Conservation (phyloP, 2,329 filamentous ascomycete species). For the Neofusicoccum laricinum region DNA sequence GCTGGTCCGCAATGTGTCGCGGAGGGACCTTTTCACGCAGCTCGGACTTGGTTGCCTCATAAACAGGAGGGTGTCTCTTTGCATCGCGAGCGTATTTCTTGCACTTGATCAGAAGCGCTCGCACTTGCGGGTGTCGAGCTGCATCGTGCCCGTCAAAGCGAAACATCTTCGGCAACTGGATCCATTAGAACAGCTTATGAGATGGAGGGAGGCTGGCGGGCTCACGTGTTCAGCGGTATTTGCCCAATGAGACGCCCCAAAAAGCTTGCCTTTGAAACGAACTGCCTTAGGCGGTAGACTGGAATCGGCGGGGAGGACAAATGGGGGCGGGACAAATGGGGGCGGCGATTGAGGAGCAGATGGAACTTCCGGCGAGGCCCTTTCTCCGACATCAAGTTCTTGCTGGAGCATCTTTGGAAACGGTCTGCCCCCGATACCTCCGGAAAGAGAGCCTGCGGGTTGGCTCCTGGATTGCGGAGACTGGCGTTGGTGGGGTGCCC, state of each 20-base stretch:
- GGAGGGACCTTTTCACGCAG: conserved; percentile 12
- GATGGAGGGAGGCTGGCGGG: background rate
- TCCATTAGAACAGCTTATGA: background rate
- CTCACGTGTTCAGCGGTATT: conserved; percentile 48
- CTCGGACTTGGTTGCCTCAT: conserved; percentile 19
- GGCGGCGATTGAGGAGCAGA: background rate
- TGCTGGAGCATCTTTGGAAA: background rate
- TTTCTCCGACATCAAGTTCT: no score
- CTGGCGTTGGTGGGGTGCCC: background rate
- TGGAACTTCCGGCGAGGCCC: no score
- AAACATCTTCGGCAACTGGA: conserved; percentile 16
- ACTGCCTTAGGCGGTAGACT: background rate
- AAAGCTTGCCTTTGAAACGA: conserved; percentile 31
- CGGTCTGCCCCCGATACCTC: background rate
- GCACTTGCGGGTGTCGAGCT: background rate
- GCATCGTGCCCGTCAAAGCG: background rate
- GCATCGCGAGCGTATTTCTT: conserved; percentile 19
- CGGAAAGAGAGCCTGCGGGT: background rate
- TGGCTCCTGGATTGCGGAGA: background rate
- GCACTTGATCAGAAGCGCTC: background rate
- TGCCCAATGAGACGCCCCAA: conserved; percentile 59
- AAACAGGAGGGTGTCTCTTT: conserved; percentile 22
- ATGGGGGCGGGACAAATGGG: no score
- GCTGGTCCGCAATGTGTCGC: conserved; percentile 19
- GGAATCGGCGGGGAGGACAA: no score